A percentile compares a stretch with the other conserved stretches of the same genome.
These are phyloP conservation scores for Neckera pumila DNA, from an alignment of 225 moss, liverwort and hornwort genomes.

Conservation along the genomic window DNA sequence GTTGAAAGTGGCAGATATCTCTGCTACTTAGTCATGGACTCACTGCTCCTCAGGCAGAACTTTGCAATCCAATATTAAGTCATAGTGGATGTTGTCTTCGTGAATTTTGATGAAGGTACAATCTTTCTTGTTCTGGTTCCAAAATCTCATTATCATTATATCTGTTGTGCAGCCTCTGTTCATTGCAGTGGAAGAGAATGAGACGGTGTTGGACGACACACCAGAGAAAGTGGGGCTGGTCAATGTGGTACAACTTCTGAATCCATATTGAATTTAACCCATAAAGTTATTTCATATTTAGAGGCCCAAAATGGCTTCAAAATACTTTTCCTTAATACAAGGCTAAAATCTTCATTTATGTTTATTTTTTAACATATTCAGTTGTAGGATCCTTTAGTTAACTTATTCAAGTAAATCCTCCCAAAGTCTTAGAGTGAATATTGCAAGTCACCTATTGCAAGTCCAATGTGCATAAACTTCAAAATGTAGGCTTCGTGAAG, in stretches of 20 bases:
- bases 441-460: not conserved
- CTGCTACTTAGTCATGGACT: not conserved
- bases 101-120: not conserved
- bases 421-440: not conserved
- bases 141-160: not conserved
- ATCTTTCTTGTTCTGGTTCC: not conserved
- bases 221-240: conserved; percentile 61
- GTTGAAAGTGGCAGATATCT: not conserved
- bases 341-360: not conserved
- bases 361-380: not conserved
- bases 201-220: conserved; percentile 74
- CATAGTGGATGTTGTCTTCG: not conserved
- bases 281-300: not conserved
- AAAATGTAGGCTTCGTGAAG: not conserved
- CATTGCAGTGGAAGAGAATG: conserved; percentile 84
- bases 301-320: not conserved
- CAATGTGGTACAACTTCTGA: conserved; percentile 44
- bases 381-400: not conserved
- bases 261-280: not conserved
- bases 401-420: not conserved
- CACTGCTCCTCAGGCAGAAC: not conserved
- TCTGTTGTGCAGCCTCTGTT: conserved; percentile 58
- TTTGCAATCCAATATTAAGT: not conserved
- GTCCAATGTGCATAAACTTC: not conserved
- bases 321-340: not conserved